Evolutionary conservation across 225 moss, liverwort and hornwort species (phyloP).

Genomic region (Takakia lepidozioides): DNA sequence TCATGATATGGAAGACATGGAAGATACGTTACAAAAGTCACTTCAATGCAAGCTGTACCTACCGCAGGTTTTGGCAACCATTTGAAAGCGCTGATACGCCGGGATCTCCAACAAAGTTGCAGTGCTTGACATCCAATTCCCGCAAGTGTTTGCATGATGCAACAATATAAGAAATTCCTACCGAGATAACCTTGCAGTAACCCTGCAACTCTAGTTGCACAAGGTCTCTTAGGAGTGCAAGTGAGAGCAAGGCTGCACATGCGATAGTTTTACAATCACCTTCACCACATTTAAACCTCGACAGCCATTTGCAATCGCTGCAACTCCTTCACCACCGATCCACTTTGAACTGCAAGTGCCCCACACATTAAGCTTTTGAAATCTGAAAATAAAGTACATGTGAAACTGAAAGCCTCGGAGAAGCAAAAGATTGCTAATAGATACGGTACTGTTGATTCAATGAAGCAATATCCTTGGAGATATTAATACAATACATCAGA

Average conservation of each 20-base stretch:
- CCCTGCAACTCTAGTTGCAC: slow-evolving; percentile 55
- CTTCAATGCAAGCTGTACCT: slow-evolving; percentile 41
- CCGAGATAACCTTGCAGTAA: slow-evolving; percentile 50
- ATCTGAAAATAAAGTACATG: too few relatives aligned
- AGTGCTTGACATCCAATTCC: slow-evolving; percentile 64
- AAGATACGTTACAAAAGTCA: too few relatives aligned
- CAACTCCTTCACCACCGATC: slow-evolving; percentile 47
- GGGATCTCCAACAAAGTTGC: slow-evolving; percentile 42
- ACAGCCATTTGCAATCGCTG: slow-evolving; percentile 66
- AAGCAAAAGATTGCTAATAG: too few relatives aligned
- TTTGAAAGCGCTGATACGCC: slow-evolving; percentile 37
- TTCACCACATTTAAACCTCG: slow-evolving; percentile 42
- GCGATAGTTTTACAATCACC: slow-evolving; percentile 53
- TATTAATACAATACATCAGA: not conserved
- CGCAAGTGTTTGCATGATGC: slow-evolving; percentile 56
- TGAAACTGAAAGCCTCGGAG: too few relatives aligned
- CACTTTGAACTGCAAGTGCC: slow-evolving; percentile 40
- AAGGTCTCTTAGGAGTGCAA: slow-evolving; percentile 39
- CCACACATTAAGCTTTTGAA: not conserved
- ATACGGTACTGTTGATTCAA: too few relatives aligned
- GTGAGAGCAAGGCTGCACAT: slow-evolving; percentile 38
- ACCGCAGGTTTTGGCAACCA: slow-evolving; percentile 61
- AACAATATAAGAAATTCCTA: slow-evolving; percentile 41
- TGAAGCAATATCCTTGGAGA: too few relatives aligned
- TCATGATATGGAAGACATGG: too few relatives aligned